Evolutionary conservation across 2,329 filamentous ascomycete genomes (phyloP).

Genomic region (Diaporthe citriasiana): DNA sequence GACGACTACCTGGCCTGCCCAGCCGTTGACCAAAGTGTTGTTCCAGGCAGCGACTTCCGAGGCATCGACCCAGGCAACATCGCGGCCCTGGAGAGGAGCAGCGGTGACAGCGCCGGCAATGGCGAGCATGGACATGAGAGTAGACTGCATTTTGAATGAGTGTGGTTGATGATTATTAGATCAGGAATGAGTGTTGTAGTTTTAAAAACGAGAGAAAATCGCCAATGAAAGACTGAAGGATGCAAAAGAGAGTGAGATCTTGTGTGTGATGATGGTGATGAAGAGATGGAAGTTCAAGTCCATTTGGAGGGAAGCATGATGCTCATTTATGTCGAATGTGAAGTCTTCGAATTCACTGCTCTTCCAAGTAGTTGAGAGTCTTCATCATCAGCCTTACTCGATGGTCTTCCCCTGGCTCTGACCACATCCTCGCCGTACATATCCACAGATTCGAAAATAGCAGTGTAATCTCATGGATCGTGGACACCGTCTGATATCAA

Average conservation of each 20-base stretch:
- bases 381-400: conserved; percentile 12
- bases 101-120: conserved; percentile 15
- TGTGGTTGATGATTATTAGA: conserved; percentile 9
- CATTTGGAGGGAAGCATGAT: background rate
- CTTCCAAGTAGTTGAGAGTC: background rate
- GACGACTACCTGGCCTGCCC: conserved; percentile 10
- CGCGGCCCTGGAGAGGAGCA: conserved; percentile 23
- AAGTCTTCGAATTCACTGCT: background rate
- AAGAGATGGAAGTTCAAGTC: conserved; percentile 12
- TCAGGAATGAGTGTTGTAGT: conserved; percentile 27
- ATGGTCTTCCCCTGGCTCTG: background rate
- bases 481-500: conserved; percentile 18
- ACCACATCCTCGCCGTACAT: conserved; percentile 7
- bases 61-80: conserved; percentile 11
- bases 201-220: background rate
- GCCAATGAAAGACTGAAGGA: conserved; percentile 17
- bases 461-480: conserved; percentile 16
- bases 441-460: conserved; percentile 25
- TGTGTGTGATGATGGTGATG: conserved; percentile 2
- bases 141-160: conserved; percentile 32
- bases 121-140: conserved; percentile 29
- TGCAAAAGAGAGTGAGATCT: conserved; percentile 10
- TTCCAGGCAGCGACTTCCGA: background rate
- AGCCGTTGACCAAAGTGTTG: background rate
- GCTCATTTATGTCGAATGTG: conserved; percentile 1